phyloP scores from a whole-genome alignment of 1,139 yeast genomes.

The Saccharomyces hybrid region DNA sequence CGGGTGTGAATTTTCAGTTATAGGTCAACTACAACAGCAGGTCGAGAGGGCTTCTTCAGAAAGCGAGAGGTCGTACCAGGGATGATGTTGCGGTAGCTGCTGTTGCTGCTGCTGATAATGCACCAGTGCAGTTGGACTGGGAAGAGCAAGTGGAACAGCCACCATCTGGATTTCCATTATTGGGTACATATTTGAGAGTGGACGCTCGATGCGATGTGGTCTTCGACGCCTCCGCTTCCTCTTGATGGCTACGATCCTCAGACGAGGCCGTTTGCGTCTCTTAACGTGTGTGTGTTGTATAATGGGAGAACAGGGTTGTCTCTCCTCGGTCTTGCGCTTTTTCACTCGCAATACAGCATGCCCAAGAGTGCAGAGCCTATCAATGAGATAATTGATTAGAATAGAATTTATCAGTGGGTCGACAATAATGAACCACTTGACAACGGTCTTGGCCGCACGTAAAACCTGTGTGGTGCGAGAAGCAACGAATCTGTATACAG shows the following conservation, averaged over 20 bases:
- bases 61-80: neutral
- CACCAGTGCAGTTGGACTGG: neutral
- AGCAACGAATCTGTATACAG: neutral
- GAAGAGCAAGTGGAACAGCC: neutral
- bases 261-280: neutral
- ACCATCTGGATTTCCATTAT: neutral
- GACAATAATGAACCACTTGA: neutral
- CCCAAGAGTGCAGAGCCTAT: neutral
- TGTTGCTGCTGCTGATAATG: neutral
- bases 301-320: neutral
- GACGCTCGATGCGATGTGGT: neutral
- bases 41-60: neutral
- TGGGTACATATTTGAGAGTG: neutral
- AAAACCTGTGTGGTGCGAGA: neutral
- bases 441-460: neutral
- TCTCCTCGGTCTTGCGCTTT: neutral
- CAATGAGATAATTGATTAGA: neutral
- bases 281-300: neutral
- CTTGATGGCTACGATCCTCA: neutral
- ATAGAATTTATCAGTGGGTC: slow-evolving; percentile 1
- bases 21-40: neutral
- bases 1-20: neutral
- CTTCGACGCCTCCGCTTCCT: neutral
- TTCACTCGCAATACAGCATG: neutral
- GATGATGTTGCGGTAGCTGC: neutral